A percentile compares a stretch with the other conserved stretches of the same genome.
These are phyloP conservation scores for Alternaria solani DNA, from an alignment of 2,329 filamentous ascomycete genomes.

Conservation along the genomic window DNA sequence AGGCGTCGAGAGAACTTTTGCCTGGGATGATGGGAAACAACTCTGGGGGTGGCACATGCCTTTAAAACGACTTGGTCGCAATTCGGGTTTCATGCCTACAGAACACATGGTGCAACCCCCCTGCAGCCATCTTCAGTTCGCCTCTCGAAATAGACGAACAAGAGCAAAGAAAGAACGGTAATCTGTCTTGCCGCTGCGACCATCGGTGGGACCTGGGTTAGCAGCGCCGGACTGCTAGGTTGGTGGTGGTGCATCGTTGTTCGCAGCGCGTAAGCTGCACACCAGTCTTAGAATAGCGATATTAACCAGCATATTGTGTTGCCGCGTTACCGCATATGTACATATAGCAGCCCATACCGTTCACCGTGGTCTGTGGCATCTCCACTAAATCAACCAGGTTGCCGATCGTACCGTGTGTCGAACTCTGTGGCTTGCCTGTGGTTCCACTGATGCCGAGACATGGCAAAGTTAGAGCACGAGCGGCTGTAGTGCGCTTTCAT, in stretches of 20 bases:
- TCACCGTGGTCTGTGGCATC: slow-evolving; percentile 6
- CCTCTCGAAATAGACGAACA: slow-evolving; percentile 17
- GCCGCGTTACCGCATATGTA: slow-evolving; percentile 21
- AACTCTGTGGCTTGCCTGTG: slow-evolving; percentile 18
- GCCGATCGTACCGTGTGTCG: slow-evolving; percentile 13
- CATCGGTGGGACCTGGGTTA: slow-evolving; percentile 12
- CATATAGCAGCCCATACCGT: slow-evolving; percentile 18
- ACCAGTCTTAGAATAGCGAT: slow-evolving; percentile 26
- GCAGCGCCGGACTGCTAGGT: slow-evolving; percentile 14
- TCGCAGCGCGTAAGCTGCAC: slow-evolving; percentile 42
- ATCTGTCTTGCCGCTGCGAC: slow-evolving; percentile 35
- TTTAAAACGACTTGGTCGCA: slow-evolving; percentile 48
- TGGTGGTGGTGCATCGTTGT: slow-evolving; percentile 16
- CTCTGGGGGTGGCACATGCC: slow-evolving; percentile 32
- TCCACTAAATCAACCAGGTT: slow-evolving; percentile 11
- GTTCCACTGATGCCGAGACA: slow-evolving; percentile 8
- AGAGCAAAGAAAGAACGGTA: slow-evolving; percentile 19
- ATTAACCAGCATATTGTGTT: slow-evolving; percentile 16
- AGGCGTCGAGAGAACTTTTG: slow-evolving; percentile 17
- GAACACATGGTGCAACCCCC: slow-evolving; percentile 20
- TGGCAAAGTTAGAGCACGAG: slow-evolving; percentile 8
- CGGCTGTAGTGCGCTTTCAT: neutral
- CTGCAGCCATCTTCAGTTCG: slow-evolving; percentile 8
- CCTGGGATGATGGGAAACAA: slow-evolving; percentile 28
- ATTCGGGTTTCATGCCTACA: slow-evolving; percentile 40